A percentile compares a stretch with the other conserved stretches of the same genome.
Evolutionary conservation across 208 protist species (phyloP).

Genomic region (Phytomonas francai): DNA sequence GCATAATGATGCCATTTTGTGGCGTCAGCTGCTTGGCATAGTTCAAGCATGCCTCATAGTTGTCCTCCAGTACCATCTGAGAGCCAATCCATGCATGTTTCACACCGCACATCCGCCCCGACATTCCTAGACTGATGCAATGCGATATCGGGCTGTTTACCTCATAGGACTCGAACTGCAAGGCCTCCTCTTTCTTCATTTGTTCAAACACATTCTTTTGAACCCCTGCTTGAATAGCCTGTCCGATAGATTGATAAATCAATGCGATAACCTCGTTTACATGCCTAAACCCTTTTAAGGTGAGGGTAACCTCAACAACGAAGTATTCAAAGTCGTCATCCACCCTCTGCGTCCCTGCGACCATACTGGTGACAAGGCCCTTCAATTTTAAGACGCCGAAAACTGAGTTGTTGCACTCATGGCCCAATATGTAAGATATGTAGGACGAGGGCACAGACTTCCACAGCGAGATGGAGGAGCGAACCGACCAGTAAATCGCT

Average conservation of each 20-base stretch:
- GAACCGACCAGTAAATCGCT: slow-evolving; percentile 50
- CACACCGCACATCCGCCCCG: slow-evolving; percentile 32
- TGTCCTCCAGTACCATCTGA: slow-evolving; percentile 41
- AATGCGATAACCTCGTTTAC: slow-evolving; percentile 44
- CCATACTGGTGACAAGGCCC: slow-evolving; percentile 58
- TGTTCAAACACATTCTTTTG: slow-evolving; percentile 41
- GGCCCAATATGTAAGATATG: slow-evolving; percentile 86
- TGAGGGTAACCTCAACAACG: slow-evolving; percentile 40
- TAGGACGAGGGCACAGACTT: slow-evolving; percentile 59
- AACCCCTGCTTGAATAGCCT: slow-evolving; percentile 30
- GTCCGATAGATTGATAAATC: slow-evolving; percentile 60
- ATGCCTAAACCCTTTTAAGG: slow-evolving; percentile 37
- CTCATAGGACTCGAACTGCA: slow-evolving; percentile 54
- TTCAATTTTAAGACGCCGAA: slow-evolving; percentile 73
- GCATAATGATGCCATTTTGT: slow-evolving; percentile 31
- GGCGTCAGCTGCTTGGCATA: slow-evolving; percentile 51
- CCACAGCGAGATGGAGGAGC: slow-evolving; percentile 31
- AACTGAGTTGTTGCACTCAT: slow-evolving; percentile 88
- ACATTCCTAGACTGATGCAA: slow-evolving; percentile 30
- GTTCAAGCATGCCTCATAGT: slow-evolving; percentile 28
- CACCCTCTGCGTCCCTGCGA: slow-evolving; percentile 40
- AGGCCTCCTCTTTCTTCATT: slow-evolving; percentile 41
- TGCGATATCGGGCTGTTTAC: slow-evolving; percentile 24
- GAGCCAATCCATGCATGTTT: slow-evolving; percentile 40
- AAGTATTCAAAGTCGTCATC: slow-evolving; percentile 63